phyloP scores from a whole-genome alignment of 1,284 basidiomycete species.

The Leucoagaricus sp. region DNA sequence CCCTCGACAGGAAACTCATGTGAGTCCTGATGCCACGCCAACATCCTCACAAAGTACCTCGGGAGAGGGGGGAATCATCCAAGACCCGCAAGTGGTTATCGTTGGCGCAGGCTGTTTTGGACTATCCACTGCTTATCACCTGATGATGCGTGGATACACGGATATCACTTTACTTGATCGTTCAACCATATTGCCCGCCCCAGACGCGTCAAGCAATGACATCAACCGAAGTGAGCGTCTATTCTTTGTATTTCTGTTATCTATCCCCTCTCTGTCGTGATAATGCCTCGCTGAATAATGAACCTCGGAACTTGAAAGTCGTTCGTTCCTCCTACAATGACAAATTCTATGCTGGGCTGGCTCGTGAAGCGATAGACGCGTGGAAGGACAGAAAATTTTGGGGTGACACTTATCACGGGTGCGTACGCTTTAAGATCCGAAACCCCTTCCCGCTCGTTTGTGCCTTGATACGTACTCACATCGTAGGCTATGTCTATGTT shows the following conservation, averaged over 20 bases:
- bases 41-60: background rate
- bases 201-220: conserved; percentile 83
- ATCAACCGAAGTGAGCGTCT: conserved; percentile 72
- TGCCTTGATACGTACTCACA: conserved; percentile 5
- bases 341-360: conserved; percentile 68
- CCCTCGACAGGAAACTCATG: no score
- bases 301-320: conserved; percentile 34
- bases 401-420: conserved; percentile 83
- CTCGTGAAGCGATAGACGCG: conserved; percentile 66
- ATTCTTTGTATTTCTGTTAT: background rate
- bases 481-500: background rate
- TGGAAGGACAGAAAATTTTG: conserved; percentile 73
- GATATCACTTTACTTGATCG: conserved; percentile 76
- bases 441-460: background rate
- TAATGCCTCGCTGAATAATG: conserved; percentile 25
- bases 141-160: conserved; percentile 69
- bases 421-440: conserved; percentile 33
- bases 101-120: conserved; percentile 89
- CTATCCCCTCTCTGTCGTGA: background rate
- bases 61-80: background rate
- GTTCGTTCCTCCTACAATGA: conserved; percentile 74
- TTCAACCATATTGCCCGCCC: conserved; percentile 63
- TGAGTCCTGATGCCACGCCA: background rate
- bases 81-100: conserved; percentile 60
- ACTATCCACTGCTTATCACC: conserved; percentile 78